Evolutionary conservation across 371 early-diverging fungal species (phyloP).

Genomic region (Entomophthora muscae): DNA sequence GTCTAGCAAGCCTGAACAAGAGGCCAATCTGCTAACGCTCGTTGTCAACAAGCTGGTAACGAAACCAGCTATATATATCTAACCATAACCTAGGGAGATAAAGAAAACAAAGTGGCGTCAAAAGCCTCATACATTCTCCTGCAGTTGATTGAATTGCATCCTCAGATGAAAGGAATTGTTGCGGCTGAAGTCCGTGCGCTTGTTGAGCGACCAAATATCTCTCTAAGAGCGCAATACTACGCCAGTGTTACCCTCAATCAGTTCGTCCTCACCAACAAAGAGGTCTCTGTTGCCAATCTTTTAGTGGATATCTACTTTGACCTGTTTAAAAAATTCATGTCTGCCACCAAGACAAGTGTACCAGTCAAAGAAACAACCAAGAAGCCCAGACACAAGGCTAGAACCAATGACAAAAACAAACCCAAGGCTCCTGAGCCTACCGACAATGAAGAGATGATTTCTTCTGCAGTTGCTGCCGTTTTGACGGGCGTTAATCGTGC

Average conservation of each 20-base stretch:
- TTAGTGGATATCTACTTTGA: conserved; percentile 77
- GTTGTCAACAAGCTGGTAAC: conserved; percentile 74
- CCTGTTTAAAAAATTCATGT: conserved; percentile 66
- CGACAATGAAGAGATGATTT: conserved; percentile 40
- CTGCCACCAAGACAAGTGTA: conserved; percentile 16
- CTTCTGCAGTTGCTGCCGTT: conserved; percentile 78
- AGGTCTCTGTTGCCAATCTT: conserved; percentile 53
- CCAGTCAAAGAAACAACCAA: conserved; percentile 14
- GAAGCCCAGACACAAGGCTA: conserved; percentile 15
- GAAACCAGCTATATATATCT: background rate
- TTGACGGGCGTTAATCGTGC: conserved; percentile 92
- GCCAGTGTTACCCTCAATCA: conserved; percentile 80
- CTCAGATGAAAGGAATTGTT: conserved; percentile 77
- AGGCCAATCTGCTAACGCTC: conserved; percentile 74
- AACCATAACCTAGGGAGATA: conserved; percentile 46
- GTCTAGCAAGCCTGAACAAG: conserved; percentile 82
- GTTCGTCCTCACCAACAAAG: conserved; percentile 54
- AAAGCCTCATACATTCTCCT: conserved; percentile 61
- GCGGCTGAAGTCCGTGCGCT: conserved; percentile 73
- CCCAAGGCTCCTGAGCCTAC: conserved; percentile 20
- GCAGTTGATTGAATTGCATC: conserved; percentile 51
- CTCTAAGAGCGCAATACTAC: conserved; percentile 69
- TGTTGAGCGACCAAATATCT: conserved; percentile 45
- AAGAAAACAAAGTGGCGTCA: conserved; percentile 68
- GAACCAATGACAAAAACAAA: conserved; percentile 18